Evolutionary conservation across 1,284 basidiomycete species (phyloP).

Genomic region (Trametes hirsuta): DNA sequence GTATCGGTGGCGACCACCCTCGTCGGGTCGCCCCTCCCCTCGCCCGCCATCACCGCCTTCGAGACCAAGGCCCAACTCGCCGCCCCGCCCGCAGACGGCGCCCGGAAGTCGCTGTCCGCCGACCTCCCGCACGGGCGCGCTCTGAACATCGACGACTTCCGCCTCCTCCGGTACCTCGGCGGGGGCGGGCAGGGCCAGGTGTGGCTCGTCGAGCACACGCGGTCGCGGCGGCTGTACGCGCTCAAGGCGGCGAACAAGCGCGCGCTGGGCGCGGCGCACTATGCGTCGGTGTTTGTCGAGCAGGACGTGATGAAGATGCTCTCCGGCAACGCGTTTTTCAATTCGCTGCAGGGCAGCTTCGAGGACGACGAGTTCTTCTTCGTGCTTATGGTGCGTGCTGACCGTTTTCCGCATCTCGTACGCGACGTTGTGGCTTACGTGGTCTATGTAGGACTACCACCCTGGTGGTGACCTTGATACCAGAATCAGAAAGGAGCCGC

Average conservation of each 20-base stretch:
- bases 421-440: neutral
- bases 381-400: conserved; percentile 26
- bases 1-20: conserved; percentile 8
- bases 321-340: conserved; percentile 18
- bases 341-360: conserved; percentile 27
- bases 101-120: neutral
- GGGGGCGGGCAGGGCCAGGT: conserved; percentile 31
- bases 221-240: conserved; percentile 21
- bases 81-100: neutral
- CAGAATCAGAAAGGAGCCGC: conserved; percentile 11
- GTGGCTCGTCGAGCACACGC: conserved; percentile 25
- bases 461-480: conserved; percentile 25
- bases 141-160: conserved; percentile 21
- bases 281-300: conserved; percentile 18
- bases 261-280: neutral
- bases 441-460: conserved; percentile 22
- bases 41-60: neutral
- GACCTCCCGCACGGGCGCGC: neutral
- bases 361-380: conserved; percentile 35
- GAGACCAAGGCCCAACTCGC: neutral
- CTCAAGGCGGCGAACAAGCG: conserved; percentile 31
- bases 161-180: conserved; percentile 25
- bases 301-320: conserved; percentile 15
- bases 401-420: neutral
- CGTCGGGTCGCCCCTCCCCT: conserved; percentile 3